Percentiles rank a stretch among this genome's conserved stretches.
These are phyloP conservation scores for Aureobasidium zeae DNA, from an alignment of 2,329 filamentous ascomycete genomes.

Conservation along the genomic window DNA sequence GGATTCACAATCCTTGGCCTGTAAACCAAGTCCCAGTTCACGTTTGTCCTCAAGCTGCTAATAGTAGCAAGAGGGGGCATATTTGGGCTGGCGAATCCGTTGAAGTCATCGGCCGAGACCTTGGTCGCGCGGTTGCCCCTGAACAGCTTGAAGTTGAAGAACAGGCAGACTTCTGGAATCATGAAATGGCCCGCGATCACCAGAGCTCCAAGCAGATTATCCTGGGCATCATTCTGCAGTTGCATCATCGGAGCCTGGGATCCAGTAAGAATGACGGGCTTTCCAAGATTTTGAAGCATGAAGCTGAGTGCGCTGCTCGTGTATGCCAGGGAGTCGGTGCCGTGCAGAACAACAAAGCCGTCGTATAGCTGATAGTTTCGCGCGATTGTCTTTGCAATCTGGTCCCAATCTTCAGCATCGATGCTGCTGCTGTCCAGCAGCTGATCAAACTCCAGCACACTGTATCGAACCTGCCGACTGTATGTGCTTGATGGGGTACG, in stretches of 20 bases:
- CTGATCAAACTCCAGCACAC: constrained; percentile 73
- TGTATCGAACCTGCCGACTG: constrained; percentile 71
- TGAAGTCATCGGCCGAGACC: constrained; percentile 74
- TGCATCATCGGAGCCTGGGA: constrained; percentile 72
- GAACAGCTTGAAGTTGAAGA: constrained; percentile 87
- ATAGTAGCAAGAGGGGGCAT: constrained; percentile 71
- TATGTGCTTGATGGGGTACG: constrained; percentile 75
- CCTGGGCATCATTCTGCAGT: constrained; percentile 81
- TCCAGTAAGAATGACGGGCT: constrained; percentile 76
- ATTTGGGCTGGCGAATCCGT: constrained; percentile 85
- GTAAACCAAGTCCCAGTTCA: constrained; percentile 69
- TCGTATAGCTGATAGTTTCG: constrained; percentile 85
- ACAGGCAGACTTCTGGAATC: constrained; percentile 86
- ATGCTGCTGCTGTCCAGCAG: constrained; percentile 86
- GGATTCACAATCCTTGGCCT: constrained; percentile 64
- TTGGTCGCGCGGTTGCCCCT: constrained; percentile 84
- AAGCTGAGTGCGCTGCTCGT: constrained; percentile 85
- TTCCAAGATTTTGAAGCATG: constrained; percentile 84
- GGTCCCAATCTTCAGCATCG: constrained; percentile 73
- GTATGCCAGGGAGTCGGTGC: constrained; percentile 80
- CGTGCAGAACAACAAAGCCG: constrained; percentile 83
- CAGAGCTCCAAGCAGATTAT: constrained; percentile 79
- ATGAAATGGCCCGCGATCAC: constrained; percentile 88
- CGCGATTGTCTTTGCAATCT: constrained; percentile 69
- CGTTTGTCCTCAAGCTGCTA: constrained; percentile 68